A percentile compares a stretch with the other conserved stretches of the same genome.
Conservation (phyloP, 148 eudicot species). For the Chenopodium album region DNA sequence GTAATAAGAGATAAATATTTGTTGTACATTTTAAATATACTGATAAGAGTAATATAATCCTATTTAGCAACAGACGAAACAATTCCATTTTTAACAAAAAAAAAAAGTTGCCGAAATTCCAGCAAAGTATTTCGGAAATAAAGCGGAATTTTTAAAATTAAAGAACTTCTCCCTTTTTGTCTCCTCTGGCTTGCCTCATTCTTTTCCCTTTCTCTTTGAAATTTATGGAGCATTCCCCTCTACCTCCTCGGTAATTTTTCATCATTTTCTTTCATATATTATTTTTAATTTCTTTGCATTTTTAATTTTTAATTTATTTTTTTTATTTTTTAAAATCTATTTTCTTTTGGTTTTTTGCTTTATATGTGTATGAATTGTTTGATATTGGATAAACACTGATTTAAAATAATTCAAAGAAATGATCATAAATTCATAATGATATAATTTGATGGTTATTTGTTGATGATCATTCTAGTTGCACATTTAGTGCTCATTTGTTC, state of each 20-base stretch:
- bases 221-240: slow-evolving; percentile 15
- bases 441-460: neutral
- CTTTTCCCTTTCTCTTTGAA: neutral
- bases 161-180: slow-evolving; percentile 6
- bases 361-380: too few species aligned
- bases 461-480: neutral
- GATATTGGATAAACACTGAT: too few species aligned
- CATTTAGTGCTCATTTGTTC: too few species aligned
- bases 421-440: too few species aligned
- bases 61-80: neutral
- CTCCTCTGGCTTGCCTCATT: neutral
- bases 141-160: neutral
- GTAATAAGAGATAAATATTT: neutral
- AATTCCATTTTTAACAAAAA: neutral
- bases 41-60: neutral
- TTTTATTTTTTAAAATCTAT: neutral
- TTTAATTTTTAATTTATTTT: too few species aligned
- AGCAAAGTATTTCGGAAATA: slow-evolving; percentile 5
- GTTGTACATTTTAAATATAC: neutral
- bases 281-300: too few species aligned
- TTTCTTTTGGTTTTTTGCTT: too few species aligned
- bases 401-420: too few species aligned
- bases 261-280: neutral
- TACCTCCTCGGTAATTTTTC: slow-evolving; percentile 16
- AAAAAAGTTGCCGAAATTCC: neutral